Base-by-base conservation (phyloP, 805 yeast genomes). In the Tetrapisispora iriomotensis region DNA sequence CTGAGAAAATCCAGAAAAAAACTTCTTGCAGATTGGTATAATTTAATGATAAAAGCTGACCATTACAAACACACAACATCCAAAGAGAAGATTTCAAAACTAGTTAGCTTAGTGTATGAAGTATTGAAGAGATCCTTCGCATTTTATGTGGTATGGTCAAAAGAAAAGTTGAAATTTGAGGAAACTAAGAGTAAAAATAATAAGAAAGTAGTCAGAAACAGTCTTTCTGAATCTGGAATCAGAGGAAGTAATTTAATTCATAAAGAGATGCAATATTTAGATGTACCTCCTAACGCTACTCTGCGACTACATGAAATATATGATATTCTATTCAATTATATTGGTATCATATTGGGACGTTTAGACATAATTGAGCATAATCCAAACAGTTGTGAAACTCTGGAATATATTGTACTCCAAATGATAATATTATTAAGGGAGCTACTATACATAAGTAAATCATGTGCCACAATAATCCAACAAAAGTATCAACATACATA, bases 21-120 rank as follows among this genome's bases (percentile, higher is more conserved):
- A 28, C 60, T 83, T 40, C 67, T 83, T 24, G 80, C 88, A 2
- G 88, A 81, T 53, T 83, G 94, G 94, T 82, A 82, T 46, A 77
- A 76, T 38, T 64, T 83, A 29, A 79, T 82, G 77, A 70, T 76
- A 28, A 81, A 79, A 51, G 88, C 90, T 1, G 82, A 79, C 45
- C 82, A 80, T 29, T 81, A 74, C 50, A 75, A 79, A 52, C 77
- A 80, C 32, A 78, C 87, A 0, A 66, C 76, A 21, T 74, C 71
- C 38, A 62, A 65, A 20, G 65, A 68, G 26, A 78, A 79, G 48
- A 69, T 83, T 42, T 79, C 76, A 47, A 73, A 75, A 5, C 61
- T 83, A 44, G 77, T 79, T 29, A 53, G 76, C 31, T 65, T 82
- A 68, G 72, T 80, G 1, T 77, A 74, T 48, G 83, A 80, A 53